Base-by-base conservation (phyloP, 1,284 basidiomycete species). In the Calocybe gambosa region DNA sequence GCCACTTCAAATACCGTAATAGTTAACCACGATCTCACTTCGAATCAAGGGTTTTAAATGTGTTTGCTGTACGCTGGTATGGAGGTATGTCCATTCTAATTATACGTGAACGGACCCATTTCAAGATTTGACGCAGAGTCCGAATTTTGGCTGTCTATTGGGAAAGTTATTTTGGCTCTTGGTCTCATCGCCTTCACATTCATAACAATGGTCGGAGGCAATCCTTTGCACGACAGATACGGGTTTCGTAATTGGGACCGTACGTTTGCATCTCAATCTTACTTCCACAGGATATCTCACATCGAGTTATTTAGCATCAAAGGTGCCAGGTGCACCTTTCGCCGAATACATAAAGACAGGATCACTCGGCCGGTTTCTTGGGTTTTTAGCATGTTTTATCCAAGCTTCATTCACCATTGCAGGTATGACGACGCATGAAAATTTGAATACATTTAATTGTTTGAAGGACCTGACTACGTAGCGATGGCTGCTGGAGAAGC, bases 131-230 rank as follows among this genome's bases (percentile, higher is more conserved):
- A 10, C n/a, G n/a, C 31, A 74, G 81, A 85, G 57, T 69, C 79
- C 23, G 81, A 83, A 57, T 80, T 79, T 56, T 75, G 74, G 71
- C 62, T 76, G 8, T 63, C 71, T 8, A 51, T 69, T 31, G 71
- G 71, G 15, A 85, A 85, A 57, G 75, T 80, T 28, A 56, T 77
- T 36, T 68, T 81, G 1, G 69, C 80, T 13, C 64, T 75, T 47
- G 80, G 82, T 19, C 63, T 85, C 7, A 77, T 85, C 54, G 58
- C 73, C 16, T 75, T 84, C 53, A 79, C 78, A 2, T 74, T 78
- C 41, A 55, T 77, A 25, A 77, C 80, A 45, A 82, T 85, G 70
- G 75, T 85, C 20, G 82, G 84, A 40, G 83, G 79, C 50, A 82
- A 79, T 39, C 81, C 83, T 1, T 64, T 72, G n/a, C 73, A 74